A percentile compares a stretch with the other conserved stretches of the same genome.
phyloP scores from a whole-genome alignment of 2,329 filamentous ascomycete genomes.

The Claviceps arundinis region DNA sequence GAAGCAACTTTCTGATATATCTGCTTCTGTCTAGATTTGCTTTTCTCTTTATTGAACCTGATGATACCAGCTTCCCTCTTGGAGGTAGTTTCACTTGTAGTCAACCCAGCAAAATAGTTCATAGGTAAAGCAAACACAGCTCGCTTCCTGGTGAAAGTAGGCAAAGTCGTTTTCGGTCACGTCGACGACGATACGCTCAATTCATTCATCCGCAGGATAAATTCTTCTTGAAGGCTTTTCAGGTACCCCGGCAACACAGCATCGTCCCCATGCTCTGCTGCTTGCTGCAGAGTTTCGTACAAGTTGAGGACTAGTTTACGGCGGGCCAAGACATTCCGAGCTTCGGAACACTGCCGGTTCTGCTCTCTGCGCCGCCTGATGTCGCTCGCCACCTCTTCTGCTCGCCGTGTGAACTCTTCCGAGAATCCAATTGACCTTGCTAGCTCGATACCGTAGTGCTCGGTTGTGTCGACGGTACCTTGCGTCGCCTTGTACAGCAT shows the following conservation, averaged over 20 bases:
- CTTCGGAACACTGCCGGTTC: slow-evolving; percentile 44
- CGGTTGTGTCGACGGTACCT: slow-evolving; percentile 52
- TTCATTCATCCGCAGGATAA: slow-evolving; percentile 55
- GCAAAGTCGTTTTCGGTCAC: too few species aligned
- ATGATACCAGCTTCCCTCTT: too few species aligned
- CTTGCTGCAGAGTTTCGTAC: slow-evolving; percentile 58
- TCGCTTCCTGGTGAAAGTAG: neutral
- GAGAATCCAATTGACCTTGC: slow-evolving; percentile 67
- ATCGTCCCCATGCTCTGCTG: slow-evolving; percentile 48
- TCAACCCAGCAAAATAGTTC: too few species aligned
- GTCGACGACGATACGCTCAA: slow-evolving; percentile 31
- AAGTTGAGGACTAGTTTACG: slow-evolving; percentile 63
- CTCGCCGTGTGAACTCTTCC: slow-evolving; percentile 49
- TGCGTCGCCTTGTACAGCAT: slow-evolving; percentile 80
- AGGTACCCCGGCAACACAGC: slow-evolving; percentile 35
- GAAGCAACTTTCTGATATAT: too few species aligned
- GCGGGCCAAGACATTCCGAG: slow-evolving; percentile 45
- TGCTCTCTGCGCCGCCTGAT: slow-evolving; percentile 45
- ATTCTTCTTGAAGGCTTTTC: slow-evolving; percentile 50
- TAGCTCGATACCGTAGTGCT: slow-evolving; percentile 72
- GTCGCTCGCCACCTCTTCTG: slow-evolving; percentile 50
- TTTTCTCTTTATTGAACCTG: too few species aligned
- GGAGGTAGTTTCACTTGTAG: too few species aligned
- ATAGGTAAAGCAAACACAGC: neutral
- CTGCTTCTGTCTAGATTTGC: too few species aligned